phyloP scores from a whole-genome alignment of 1,284 basidiomycete genomes.

The Cronartium ribicola region DNA sequence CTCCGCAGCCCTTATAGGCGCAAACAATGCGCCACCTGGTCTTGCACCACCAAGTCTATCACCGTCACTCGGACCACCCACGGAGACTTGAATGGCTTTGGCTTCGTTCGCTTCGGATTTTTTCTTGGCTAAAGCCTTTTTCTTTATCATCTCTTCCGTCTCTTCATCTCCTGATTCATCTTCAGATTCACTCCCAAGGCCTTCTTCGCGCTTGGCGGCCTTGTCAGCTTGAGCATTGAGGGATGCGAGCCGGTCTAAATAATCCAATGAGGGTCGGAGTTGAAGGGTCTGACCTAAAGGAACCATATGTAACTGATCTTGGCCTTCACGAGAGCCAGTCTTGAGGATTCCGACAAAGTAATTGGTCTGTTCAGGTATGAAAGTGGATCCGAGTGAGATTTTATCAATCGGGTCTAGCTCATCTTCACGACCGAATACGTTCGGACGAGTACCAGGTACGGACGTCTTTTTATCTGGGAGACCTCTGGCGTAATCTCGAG shows the following conservation, averaged over 20 bases:
- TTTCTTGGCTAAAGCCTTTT: conserved; percentile 45
- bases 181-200: conserved; percentile 44
- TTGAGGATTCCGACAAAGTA: conserved; percentile 49
- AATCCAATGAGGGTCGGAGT: conserved; percentile 48
- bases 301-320: conserved; percentile 46
- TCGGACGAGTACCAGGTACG: conserved; percentile 40
- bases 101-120: conserved; percentile 47
- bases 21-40: conserved; percentile 48
- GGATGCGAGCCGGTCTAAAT: conserved; percentile 48
- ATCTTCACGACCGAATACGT: conserved; percentile 42
- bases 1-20: conserved; percentile 48
- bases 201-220: conserved; percentile 44
- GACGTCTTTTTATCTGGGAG: conserved; percentile 44
- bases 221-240: conserved; percentile 44
- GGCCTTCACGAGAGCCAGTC: conserved; percentile 43
- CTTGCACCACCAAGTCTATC: conserved; percentile 35
- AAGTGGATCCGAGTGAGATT: conserved; percentile 45
- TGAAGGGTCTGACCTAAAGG: conserved; percentile 49
- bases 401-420: conserved; percentile 45
- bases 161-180: conserved; percentile 41
- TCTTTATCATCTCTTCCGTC: conserved; percentile 44
- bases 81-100: conserved; percentile 47
- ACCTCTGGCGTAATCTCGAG: conserved; percentile 46
- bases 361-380: conserved; percentile 49
- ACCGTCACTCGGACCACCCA: conserved; percentile 42